phyloP scores from a whole-genome alignment of 163 green algal species.

The Trebouxia gelatinosa region DNA sequence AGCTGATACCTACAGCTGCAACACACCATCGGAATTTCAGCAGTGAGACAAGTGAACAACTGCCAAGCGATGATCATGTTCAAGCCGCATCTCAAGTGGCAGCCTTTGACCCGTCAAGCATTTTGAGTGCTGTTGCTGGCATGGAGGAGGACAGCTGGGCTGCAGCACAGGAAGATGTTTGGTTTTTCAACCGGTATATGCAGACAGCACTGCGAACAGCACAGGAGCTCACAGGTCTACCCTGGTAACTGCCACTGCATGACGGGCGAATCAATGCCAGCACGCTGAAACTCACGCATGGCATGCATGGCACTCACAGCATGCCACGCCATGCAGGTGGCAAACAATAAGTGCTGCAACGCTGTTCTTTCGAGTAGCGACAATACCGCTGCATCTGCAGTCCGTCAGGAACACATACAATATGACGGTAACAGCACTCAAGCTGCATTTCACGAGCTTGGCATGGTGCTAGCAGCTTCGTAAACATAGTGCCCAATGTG shows the following conservation, averaged over 20 bases:
- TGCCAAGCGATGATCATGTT: too few relatives aligned
- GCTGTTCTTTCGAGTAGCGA: conserved; percentile 36
- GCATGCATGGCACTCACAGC: too few relatives aligned
- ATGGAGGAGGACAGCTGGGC: conserved; percentile 44
- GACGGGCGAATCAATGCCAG: background rate
- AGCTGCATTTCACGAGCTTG: background rate
- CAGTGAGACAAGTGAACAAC: too few relatives aligned
- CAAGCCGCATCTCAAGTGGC: too few relatives aligned
- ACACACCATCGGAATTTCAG: too few relatives aligned
- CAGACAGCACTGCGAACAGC: conserved; percentile 40
- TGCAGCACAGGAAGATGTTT: conserved; percentile 37
- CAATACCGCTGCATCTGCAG: conserved; percentile 44
- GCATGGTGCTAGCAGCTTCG: background rate
- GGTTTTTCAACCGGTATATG: conserved; percentile 43
- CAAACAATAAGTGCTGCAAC: conserved; percentile 47
- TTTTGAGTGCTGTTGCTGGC: conserved; percentile 37
- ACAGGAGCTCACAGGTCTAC: conserved; percentile 41
- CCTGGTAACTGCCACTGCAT: conserved; percentile 36
- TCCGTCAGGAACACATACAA: conserved; percentile 54
- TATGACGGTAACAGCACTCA: conserved; percentile 37
- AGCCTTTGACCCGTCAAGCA: conserved; percentile 2
- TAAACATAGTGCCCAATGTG: too few relatives aligned
- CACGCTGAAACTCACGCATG: background rate
- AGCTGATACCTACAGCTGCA: too few relatives aligned
- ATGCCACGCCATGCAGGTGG: conserved; percentile 44